phyloP scores from a whole-genome alignment of 176 grass and related monocot species.

The Thalia dealbata region DNA sequence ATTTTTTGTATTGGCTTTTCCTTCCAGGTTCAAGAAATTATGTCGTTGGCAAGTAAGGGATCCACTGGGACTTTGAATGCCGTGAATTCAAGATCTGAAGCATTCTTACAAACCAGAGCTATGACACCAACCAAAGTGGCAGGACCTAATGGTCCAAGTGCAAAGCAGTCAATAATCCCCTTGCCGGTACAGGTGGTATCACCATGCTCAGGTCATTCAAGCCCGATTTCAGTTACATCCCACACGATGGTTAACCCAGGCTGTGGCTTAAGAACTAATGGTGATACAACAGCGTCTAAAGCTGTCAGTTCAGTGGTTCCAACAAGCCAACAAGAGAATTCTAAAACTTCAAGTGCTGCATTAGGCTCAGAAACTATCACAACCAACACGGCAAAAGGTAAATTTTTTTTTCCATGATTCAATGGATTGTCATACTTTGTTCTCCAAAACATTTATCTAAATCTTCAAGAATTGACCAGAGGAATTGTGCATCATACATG shows the following conservation, averaged over 20 bases:
- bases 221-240: constrained; percentile 30
- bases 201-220: constrained; percentile 32
- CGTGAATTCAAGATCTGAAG: constrained; percentile 25
- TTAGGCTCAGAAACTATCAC: constrained; percentile 25
- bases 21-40: constrained; percentile 67
- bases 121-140: constrained; percentile 34
- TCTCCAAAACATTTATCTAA: background rate
- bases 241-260: constrained; percentile 30
- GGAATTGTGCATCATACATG: background rate
- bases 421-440: background rate
- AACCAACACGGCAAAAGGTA: constrained; percentile 71
- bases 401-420: constrained; percentile 6
- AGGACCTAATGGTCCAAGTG: constrained; percentile 25
- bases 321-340: constrained; percentile 25
- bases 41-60: constrained; percentile 67
- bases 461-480: background rate
- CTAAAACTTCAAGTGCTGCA: constrained; percentile 10
- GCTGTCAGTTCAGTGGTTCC: constrained; percentile 34
- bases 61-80: constrained; percentile 28
- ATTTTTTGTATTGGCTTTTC: background rate
- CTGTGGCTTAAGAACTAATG: constrained; percentile 50
- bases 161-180: constrained; percentile 27
- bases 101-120: constrained; percentile 10
- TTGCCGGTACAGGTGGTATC: constrained; percentile 25
- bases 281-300: constrained; percentile 34